phyloP scores from a whole-genome alignment of 2,329 filamentous ascomycete genomes.

The Zasmidium citrigriseum region DNA sequence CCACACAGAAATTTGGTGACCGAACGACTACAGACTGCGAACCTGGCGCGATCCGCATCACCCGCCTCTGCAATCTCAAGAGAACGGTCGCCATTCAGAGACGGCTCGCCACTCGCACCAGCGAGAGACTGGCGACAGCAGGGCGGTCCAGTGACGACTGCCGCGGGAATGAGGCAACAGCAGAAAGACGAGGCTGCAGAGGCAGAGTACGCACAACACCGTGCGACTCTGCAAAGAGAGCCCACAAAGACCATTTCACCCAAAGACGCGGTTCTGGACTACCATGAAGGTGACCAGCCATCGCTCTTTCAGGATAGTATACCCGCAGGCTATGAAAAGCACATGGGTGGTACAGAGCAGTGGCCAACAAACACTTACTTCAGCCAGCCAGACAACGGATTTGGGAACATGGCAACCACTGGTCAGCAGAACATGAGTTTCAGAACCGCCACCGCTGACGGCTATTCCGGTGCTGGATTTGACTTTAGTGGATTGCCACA shows the following conservation, averaged over 20 bases:
- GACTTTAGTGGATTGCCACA: conserved; percentile 38
- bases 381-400: conserved; percentile 46
- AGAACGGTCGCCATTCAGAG: conserved; percentile 79
- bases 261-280: conserved; percentile 87
- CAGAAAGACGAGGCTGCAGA: conserved; percentile 63
- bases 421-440: conserved; percentile 43
- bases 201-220: conserved; percentile 35
- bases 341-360: conserved; percentile 35
- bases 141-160: conserved; percentile 52
- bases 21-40: conserved; percentile 76
- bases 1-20: conserved; percentile 65
- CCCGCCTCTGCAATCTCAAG: conserved; percentile 56
- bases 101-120: conserved; percentile 57
- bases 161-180: conserved; percentile 62
- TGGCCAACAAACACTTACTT: conserved; percentile 48
- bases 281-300: conserved; percentile 71
- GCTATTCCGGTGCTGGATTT: conserved; percentile 33
- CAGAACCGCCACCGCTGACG: conserved; percentile 45
- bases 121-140: conserved; percentile 46
- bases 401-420: conserved; percentile 45
- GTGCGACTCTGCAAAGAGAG: conserved; percentile 36
- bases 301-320: conserved; percentile 68
- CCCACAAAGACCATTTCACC: conserved; percentile 84
- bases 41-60: conserved; percentile 65
- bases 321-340: conserved; percentile 37